A percentile compares a stretch with the other conserved stretches of the same genome.
phyloP scores from a whole-genome alignment of 2,329 filamentous ascomycete genomes.

The Fusarium bulbicola region DNA sequence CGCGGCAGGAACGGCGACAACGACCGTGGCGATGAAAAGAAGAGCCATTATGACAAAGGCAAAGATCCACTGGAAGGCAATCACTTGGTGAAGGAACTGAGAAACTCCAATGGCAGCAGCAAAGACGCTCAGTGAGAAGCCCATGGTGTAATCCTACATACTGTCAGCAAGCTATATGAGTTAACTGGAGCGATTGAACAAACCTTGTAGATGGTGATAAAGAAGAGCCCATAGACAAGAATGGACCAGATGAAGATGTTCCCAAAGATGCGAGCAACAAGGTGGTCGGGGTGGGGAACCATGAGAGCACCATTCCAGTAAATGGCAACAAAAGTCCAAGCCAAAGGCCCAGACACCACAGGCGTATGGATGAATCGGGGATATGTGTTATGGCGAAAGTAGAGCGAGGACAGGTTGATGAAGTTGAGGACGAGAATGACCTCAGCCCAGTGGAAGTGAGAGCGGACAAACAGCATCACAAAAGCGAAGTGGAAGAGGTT shows the following conservation, averaged over 20 bases:
- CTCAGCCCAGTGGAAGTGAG: conserved; percentile 79
- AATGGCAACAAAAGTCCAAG: conserved; percentile 84
- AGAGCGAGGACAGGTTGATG: conserved; percentile 79
- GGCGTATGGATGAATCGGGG: conserved; percentile 80
- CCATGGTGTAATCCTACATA: conserved; percentile 74
- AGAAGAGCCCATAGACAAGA: conserved; percentile 78
- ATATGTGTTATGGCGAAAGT: conserved; percentile 80
- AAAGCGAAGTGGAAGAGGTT: conserved; percentile 86
- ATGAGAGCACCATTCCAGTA: conserved; percentile 91
- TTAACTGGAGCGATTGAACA: conserved; percentile 24
- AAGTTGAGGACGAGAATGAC: conserved; percentile 82
- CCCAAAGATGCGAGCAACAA: conserved; percentile 80
- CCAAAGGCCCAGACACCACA: conserved; percentile 79
- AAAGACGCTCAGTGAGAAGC: conserved; percentile 79
- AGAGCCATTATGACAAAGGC: conserved; percentile 83
- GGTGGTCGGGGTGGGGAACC: conserved; percentile 70
- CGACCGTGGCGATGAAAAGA: conserved; percentile 74
- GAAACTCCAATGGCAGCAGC: conserved; percentile 78
- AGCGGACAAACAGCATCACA: conserved; percentile 82
- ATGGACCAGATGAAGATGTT: conserved; percentile 91
- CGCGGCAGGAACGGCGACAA: conserved; percentile 71
- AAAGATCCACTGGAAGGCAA: conserved; percentile 93
- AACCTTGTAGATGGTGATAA: conserved; percentile 77
- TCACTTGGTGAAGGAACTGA: conserved; percentile 76
- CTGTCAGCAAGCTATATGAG: conserved; percentile 17